Percentiles rank a stretch among this genome's conserved stretches.
Conservation (phyloP, 164 flowering plant genomes). For the Cinnamomum chago region DNA sequence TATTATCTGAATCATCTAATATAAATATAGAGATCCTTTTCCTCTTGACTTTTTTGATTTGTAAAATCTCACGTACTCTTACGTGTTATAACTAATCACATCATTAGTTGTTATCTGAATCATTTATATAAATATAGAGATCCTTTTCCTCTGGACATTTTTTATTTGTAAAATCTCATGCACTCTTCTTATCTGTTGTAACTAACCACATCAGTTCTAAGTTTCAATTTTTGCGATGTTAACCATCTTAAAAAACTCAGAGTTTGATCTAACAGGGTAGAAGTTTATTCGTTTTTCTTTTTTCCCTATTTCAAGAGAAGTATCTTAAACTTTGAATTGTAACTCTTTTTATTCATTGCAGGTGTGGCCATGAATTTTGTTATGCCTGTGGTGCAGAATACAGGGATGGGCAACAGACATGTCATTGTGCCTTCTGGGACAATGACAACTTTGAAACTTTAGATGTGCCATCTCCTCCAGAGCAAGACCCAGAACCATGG, state of each 20-base stretch:
- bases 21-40: background rate
- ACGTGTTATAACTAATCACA: too few species aligned
- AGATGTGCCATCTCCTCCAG: constrained; percentile 28
- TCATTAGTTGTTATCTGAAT: too few species aligned
- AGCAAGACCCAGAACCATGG: constrained; percentile 57
- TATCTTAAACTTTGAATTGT: background rate
- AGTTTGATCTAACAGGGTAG: too few species aligned
- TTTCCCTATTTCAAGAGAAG: background rate
- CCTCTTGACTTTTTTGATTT: background rate
- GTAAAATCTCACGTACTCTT: background rate
- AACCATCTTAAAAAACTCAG: too few species aligned
- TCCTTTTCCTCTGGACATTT: too few species aligned
- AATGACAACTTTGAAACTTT: constrained; percentile 40
- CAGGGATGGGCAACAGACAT: constrained; percentile 56
- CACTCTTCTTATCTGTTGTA: too few species aligned
- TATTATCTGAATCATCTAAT: background rate
- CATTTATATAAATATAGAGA: background rate
- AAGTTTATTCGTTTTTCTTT: too few species aligned
- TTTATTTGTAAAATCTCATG: background rate
- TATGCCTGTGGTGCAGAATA: constrained; percentile 86
- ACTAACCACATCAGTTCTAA: too few species aligned
- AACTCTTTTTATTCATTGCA: constrained; percentile 21
- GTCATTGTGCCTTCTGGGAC: constrained; percentile 82
- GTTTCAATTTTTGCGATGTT: too few species aligned
- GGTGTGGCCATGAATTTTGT: constrained; percentile 92